These are phyloP conservation scores for Boletus huronensis DNA, from an alignment of 768 basidiomycete species.

Conservation along the genomic window DNA sequence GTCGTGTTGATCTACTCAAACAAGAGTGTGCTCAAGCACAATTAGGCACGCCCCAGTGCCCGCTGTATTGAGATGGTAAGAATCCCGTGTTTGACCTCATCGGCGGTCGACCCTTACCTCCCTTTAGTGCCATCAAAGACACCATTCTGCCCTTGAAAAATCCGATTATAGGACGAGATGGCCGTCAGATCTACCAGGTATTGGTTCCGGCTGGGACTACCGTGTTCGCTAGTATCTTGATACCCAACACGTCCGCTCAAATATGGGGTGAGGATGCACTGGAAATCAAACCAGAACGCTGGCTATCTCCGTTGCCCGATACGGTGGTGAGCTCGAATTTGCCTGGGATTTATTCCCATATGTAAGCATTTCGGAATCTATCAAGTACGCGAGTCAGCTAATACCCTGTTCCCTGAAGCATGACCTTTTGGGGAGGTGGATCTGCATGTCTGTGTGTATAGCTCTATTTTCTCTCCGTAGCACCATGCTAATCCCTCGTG, in stretches of 20 bases:
- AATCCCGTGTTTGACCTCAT: not conserved
- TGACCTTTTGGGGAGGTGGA: slow-evolving; percentile 1
- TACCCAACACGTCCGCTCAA: not conserved
- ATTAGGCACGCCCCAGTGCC: not conserved
- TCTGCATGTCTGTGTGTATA: not conserved
- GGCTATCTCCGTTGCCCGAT: too few relatives aligned
- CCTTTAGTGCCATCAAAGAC: not conserved
- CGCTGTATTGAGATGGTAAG: slow-evolving; percentile 1
- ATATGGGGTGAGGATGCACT: slow-evolving; percentile 3
- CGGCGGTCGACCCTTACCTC: not conserved
- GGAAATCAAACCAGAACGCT: too few relatives aligned
- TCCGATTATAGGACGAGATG: not conserved
- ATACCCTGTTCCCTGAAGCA: not conserved
- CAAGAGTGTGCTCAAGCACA: not conserved
- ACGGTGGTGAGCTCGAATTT: too few relatives aligned
- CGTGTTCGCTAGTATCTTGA: slow-evolving; percentile 1
- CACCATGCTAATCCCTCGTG: not conserved
- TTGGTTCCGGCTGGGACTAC: slow-evolving; percentile 1
- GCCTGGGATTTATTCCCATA: not conserved
- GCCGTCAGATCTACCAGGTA: not conserved
- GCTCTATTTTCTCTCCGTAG: too few relatives aligned
- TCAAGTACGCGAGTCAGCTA: not conserved
- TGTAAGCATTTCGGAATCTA: not conserved
- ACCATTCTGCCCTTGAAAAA: not conserved
- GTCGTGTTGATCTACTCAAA: not conserved